Evolutionary conservation across 1,284 basidiomycete species (phyloP).

Genomic region (Trametes versicolor): DNA sequence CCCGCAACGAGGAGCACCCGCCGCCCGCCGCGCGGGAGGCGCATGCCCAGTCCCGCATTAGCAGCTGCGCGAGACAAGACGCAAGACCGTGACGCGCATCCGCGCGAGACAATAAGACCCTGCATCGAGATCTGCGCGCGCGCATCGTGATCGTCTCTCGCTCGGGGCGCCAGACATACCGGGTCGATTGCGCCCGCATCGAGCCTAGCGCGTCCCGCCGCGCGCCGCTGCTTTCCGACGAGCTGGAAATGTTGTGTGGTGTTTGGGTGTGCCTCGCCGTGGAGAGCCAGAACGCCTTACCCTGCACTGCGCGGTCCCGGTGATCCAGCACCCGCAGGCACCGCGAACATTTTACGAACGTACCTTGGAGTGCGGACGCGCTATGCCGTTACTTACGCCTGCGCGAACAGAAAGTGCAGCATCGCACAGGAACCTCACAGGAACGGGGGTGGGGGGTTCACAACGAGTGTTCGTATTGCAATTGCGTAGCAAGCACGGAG

Average conservation of each 20-base stretch:
- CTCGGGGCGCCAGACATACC: constrained; percentile 6
- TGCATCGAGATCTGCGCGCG: constrained; percentile 12
- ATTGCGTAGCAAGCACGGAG: constrained; percentile 21
- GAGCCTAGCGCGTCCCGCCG: not conserved
- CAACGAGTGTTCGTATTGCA: constrained; percentile 23
- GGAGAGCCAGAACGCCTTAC: no score
- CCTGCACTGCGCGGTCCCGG: no score
- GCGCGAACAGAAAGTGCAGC: no score
- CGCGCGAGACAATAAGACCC: constrained; percentile 19
- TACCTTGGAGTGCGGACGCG: not conserved
- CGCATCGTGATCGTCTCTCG: constrained; percentile 17
- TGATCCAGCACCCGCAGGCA: no score
- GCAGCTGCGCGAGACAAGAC: constrained; percentile 1
- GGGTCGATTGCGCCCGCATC: not conserved
- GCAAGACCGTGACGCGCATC: constrained; percentile 16
- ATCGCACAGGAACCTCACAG: not conserved
- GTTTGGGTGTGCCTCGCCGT: no score
- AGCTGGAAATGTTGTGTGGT: no score
- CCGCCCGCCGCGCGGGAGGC: not conserved
- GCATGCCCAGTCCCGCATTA: not conserved
- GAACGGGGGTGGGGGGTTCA: not conserved
- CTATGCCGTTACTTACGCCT: no score
- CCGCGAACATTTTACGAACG: not conserved
- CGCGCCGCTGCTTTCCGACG: not conserved
- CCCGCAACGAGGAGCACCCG: constrained; percentile 6